Evolutionary conservation across 2,329 filamentous ascomycete genomes (phyloP).

Genomic region (Colletotrichum sansevieriae): DNA sequence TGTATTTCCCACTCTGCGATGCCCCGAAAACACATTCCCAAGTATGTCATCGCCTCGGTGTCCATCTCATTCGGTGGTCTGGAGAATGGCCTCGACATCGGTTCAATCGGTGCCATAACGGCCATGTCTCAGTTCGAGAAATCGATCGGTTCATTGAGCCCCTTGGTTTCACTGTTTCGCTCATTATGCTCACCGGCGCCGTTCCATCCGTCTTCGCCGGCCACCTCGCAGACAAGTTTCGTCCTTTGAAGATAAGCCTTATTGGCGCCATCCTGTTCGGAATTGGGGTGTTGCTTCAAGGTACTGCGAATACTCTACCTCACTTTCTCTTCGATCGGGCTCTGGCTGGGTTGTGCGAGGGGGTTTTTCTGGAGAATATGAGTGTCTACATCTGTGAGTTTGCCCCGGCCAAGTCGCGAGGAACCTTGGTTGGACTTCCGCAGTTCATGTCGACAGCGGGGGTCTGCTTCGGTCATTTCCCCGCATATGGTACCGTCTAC

Average conservation of each 20-base stretch:
- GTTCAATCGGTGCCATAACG: constrained; percentile 51
- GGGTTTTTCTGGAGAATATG: constrained; percentile 68
- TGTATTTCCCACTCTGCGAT: neutral
- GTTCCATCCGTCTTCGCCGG: constrained; percentile 71
- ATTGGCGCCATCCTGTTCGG: constrained; percentile 64
- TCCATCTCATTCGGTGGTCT: constrained; percentile 26
- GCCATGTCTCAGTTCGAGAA: constrained; percentile 50
- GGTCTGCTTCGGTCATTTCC: constrained; percentile 69
- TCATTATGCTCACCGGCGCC: constrained; percentile 69
- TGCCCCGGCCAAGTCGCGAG: constrained; percentile 63
- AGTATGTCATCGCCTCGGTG: constrained; percentile 21
- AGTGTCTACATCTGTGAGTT: constrained; percentile 73
- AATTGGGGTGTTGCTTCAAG: constrained; percentile 66
- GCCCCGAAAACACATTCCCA: constrained; percentile 11
- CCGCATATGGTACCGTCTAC: constrained; percentile 67
- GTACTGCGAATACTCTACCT: constrained; percentile 57
- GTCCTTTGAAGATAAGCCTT: constrained; percentile 61
- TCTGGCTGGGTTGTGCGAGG: constrained; percentile 70
- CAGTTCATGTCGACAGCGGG: constrained; percentile 66
- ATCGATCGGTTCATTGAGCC: constrained; percentile 60
- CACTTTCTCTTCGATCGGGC: constrained; percentile 69
- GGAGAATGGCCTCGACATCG: constrained; percentile 52
- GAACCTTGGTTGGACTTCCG: constrained; percentile 63
- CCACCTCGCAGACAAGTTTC: constrained; percentile 64
- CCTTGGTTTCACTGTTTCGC: constrained; percentile 72